Percentiles rank a stretch among this genome's conserved stretches.
phyloP scores from a whole-genome alignment of 352 stramenopile genomes.

The Thraustochytrium sp. region DNA sequence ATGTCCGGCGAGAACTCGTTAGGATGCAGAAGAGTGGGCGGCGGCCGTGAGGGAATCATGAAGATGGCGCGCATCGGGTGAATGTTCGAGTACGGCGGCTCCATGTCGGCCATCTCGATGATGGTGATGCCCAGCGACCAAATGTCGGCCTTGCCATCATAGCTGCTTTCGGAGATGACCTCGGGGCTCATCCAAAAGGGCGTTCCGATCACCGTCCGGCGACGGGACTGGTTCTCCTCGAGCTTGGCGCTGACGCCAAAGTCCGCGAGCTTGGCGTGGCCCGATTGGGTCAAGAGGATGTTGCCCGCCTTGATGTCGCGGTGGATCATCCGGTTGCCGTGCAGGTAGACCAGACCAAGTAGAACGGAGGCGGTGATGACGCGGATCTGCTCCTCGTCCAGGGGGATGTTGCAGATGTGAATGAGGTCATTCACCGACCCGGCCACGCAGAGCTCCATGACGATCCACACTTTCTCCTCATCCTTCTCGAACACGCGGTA shows the following conservation, averaged over 20 bases:
- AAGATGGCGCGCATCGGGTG: constrained; percentile 36
- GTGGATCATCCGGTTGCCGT: constrained; percentile 43
- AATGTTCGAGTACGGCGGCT: constrained; percentile 31
- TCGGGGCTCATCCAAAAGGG: constrained; percentile 44
- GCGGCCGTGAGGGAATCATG: constrained; percentile 16
- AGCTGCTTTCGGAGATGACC: constrained; percentile 12
- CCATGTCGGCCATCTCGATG: constrained; percentile 18
- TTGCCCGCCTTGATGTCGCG: constrained; percentile 44
- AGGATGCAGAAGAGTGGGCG: background rate
- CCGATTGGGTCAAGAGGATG: constrained; percentile 32
- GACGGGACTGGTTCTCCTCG: background rate
- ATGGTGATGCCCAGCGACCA: constrained; percentile 41
- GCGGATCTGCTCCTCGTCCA: constrained; percentile 33
- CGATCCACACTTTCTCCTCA: constrained; percentile 57
- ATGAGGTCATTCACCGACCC: constrained; percentile 43
- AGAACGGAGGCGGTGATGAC: constrained; percentile 34
- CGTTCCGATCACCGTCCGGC: constrained; percentile 19
- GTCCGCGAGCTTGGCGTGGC: constrained; percentile 41
- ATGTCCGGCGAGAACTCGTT: constrained; percentile 35
- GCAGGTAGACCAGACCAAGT: constrained; percentile 53
- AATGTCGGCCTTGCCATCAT: constrained; percentile 34
- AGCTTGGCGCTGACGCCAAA: constrained; percentile 39
- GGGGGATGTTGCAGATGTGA: background rate
- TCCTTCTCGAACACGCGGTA: constrained; percentile 55
- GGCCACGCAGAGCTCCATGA: constrained; percentile 37